Base-by-base conservation (phyloP, 495 filamentous ascomycete genomes). In the Letharia lupina region DNA sequence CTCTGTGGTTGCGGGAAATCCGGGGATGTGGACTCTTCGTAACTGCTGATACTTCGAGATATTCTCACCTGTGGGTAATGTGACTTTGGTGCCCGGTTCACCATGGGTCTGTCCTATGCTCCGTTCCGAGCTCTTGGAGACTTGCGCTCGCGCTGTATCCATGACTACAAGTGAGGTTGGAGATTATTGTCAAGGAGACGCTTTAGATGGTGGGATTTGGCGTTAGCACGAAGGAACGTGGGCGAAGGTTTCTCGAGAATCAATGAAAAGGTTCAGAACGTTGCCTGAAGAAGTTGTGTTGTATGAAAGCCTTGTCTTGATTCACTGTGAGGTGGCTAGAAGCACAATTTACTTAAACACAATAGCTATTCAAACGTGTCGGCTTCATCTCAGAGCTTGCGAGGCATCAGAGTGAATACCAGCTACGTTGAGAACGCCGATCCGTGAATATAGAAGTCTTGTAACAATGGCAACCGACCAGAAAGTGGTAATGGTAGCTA, bases 1-100 rank as follows among this genome's bases (percentile, higher is more conserved):
- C 78, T 68, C 79, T 85, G 66, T 75, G 88, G 64, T 67, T 16
- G 35, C 28, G 15, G 61, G 65, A 35, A 67, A 67, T 52, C 47
- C 62, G 20, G 54, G 10, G 16, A 65, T 37, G 23, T 48, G 60
- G 15, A 42, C 28, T 31, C 65, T 13, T 39, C 33, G 40, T 39
- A 48, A n/a, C 2, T 39, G 39, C 42, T 40, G 56, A 37, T 59
- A 44, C 41, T 23, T 31, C 11, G 10, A 18, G 28, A 65, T 47
- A 4, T 37, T 48, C 44, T 65, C 54, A 6, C 41, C 54, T 11
- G 54, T 65, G 28, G 54, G 15, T 23, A 60, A 20, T 44, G 16
- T 64, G 28, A 18, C 13, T 56, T 40, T 31, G 48, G 23, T 52
- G 48, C 48, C 12, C 4, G 48, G 3, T 52, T 52, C 45, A 47